Base-by-base conservation (phyloP, 352 stramenopile species). In the Phytopythium montanum region DNA sequence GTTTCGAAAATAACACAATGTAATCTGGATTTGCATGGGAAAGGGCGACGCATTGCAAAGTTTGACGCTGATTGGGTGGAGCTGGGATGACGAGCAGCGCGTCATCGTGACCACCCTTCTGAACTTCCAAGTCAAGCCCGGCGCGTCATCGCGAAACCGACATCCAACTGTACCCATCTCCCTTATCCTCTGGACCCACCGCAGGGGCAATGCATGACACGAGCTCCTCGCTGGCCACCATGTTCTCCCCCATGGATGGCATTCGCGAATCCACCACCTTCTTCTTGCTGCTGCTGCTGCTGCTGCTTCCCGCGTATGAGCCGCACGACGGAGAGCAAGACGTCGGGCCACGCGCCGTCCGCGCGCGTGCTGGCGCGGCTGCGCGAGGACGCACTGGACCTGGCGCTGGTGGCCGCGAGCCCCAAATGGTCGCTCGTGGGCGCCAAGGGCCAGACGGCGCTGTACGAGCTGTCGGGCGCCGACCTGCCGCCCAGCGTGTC, bases 401-500 rank as follows among this genome's bases (percentile, higher is more conserved):
- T 88, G 59, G 79, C 70, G n/a, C 60, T 80, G 52, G 59, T 88
- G 53, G 67, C 70, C 34, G 70, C 65, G 8, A 29, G 6, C 9
- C 39, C 73, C 3, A 73, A 76, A 8, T 90, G 81, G 81, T 66
- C 73, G 29, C 81, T 79, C 48, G 60, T 75, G 29, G 66, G 66
- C 49, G 74, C 87, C 28, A 81, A 78, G 64, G 77, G 83, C 64
- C 60, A 70, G 53, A 56, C 76, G 14, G 78, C 76, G 65, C 44
- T 88, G 21, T 90, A 86, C 68, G 78, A 90, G 61, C 75, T 90
- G 59, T 64, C 68, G 26, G 80, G 80, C 48, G 59, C 69, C 3
- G 76, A 76, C 29, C 60, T 90, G 36, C 80, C 80, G 9, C 18
- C 59, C 6, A 69, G 62, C 6, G 66, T 85, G 1, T 68, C 63